Conservation (phyloP, 805 yeast species). For the Candida saitoana region DNA sequence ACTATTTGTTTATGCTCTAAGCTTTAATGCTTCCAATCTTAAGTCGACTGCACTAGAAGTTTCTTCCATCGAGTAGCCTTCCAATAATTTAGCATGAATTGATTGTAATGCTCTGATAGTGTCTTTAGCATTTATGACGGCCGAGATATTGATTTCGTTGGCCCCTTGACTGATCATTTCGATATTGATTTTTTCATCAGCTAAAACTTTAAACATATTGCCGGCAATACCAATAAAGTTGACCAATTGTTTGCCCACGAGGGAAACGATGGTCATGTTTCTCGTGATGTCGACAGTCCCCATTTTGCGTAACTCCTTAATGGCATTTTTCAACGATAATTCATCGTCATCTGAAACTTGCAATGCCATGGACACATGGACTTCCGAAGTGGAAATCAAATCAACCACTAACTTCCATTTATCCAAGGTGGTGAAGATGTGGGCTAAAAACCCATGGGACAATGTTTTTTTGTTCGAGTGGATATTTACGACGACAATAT, state of each 20-base stretch:
- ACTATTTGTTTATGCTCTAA: constrained; percentile 6
- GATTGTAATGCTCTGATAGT: constrained; percentile 81
- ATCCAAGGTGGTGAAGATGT: constrained; percentile 82
- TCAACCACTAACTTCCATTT: constrained; percentile 85
- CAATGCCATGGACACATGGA: constrained; percentile 96
- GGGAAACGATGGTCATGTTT: constrained; percentile 84
- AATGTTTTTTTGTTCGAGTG: constrained; percentile 91
- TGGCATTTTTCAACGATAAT: constrained; percentile 61
- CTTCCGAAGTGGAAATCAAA: constrained; percentile 94
- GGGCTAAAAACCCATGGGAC: constrained; percentile 93
- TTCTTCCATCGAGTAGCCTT: constrained; percentile 29
- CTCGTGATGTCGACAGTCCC: constrained; percentile 89
- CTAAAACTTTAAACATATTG: constrained; percentile 89
- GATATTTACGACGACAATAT: constrained; percentile 85
- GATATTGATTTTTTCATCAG: constrained; percentile 86
- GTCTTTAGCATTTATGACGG: constrained; percentile 83
- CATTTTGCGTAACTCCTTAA: constrained; percentile 69
- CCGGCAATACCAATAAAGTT: constrained; percentile 97
- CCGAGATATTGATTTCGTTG: constrained; percentile 93
- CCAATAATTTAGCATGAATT: constrained; percentile 73
- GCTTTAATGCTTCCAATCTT: constrained; percentile 27
- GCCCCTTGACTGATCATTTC: constrained; percentile 99
- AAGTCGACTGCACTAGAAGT: constrained; percentile 26
- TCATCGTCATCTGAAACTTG: constrained; percentile 70
- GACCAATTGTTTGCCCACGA: constrained; percentile 97